Evolutionary conservation across 345 rosid genomes (phyloP).

Genomic region (Populus tremula): DNA sequence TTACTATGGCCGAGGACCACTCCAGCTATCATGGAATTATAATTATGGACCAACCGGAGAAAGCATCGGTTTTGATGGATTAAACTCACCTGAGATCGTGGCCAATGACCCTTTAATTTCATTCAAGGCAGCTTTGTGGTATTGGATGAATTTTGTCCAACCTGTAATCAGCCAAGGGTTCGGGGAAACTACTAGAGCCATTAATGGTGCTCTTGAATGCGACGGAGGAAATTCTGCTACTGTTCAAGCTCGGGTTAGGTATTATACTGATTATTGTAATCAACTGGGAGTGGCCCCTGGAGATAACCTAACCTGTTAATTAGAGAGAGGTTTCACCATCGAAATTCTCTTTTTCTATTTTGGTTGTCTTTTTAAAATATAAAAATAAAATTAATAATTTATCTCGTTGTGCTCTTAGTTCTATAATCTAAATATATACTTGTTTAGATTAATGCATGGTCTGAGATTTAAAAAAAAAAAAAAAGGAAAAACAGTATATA

Average conservation of each 20-base stretch:
- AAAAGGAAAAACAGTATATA: no score
- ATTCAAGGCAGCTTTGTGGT: constrained; percentile 12
- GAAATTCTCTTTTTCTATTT: no score
- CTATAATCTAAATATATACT: no score
- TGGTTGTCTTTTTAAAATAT: no score
- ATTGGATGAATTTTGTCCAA: constrained; percentile 4
- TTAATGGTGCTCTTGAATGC: constrained; percentile 10
- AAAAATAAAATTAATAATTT: no score
- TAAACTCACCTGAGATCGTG: constrained; percentile 10
- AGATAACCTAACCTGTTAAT: constrained; percentile 1
- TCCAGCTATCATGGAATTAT: constrained; percentile 17
- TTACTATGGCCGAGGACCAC: constrained; percentile 13
- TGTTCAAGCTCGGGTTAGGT: constrained; percentile 2
- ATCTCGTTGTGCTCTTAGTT: no score
- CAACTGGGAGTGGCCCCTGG: constrained; percentile 9
- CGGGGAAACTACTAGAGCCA: constrained; percentile 2
- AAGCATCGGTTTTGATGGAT: constrained; percentile 9
- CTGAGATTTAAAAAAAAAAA: no score
- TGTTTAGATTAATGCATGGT: no score
- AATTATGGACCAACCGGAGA: constrained; percentile 13
- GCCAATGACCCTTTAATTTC: constrained; percentile 9
- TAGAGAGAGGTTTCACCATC: background rate
- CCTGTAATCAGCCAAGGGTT: constrained; percentile 7
- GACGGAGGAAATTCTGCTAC: background rate
- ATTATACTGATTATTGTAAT: constrained; percentile 5